phyloP scores from a whole-genome alignment of 2,329 filamentous ascomycete genomes.

The Ambrosiella xylebori region DNA sequence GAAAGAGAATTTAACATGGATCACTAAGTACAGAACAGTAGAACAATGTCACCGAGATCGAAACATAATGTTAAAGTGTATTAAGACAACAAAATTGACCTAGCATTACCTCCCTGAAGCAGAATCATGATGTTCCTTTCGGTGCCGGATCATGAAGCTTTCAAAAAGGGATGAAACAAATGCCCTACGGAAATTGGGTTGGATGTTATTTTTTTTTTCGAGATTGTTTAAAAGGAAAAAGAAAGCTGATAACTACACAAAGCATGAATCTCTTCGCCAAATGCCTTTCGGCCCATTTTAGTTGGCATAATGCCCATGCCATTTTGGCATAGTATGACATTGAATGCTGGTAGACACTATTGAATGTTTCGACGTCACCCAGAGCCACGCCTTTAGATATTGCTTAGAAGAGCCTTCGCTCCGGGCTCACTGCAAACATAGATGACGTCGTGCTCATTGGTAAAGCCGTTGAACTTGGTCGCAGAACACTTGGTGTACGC shows the following conservation, averaged over 20 bases:
- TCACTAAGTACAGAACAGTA: background rate
- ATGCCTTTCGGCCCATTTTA: background rate
- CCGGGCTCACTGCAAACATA: slow-evolving; percentile 91
- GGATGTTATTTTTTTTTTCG: slow-evolving; percentile 4
- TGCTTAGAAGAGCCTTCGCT: slow-evolving; percentile 44
- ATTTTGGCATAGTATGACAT: background rate
- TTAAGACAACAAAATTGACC: no score
- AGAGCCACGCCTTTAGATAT: slow-evolving; percentile 1
- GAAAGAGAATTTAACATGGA: background rate
- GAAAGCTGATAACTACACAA: slow-evolving; percentile 7
- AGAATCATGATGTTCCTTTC: slow-evolving; percentile 5
- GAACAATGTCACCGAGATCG: background rate
- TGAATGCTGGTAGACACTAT: slow-evolving; percentile 5
- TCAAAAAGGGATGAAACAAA: background rate
- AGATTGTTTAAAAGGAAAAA: background rate
- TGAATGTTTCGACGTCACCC: background rate
- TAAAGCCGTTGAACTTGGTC: slow-evolving; percentile 95
- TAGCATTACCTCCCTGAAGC: background rate
- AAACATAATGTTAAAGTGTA: no score
- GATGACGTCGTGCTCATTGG: slow-evolving; percentile 76
- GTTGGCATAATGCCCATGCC: background rate
- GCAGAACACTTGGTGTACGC: slow-evolving; percentile 97
- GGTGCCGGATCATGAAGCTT: background rate
- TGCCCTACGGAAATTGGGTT: background rate
- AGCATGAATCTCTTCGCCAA: slow-evolving; percentile 6